A percentile compares a stretch with the other conserved stretches of the same genome.
These are phyloP conservation scores for Neocallimastix lanati DNA, from an alignment of 192 early-diverging fungal genomes.

Conservation along the genomic window DNA sequence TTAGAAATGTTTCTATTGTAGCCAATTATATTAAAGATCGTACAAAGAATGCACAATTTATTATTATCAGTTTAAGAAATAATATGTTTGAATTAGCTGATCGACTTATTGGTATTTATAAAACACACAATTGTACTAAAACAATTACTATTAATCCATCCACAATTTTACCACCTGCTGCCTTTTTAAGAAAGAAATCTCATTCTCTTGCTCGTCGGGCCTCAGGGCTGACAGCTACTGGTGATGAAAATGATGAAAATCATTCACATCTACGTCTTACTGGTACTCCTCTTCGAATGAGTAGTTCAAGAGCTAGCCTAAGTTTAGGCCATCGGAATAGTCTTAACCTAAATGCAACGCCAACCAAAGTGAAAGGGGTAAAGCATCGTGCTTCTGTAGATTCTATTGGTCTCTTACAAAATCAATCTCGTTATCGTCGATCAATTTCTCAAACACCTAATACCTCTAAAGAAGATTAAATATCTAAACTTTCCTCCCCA, in stretches of 20 bases:
- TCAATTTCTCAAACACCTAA: too few relatives aligned
- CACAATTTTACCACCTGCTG: neutral
- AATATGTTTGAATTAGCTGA: conserved; percentile 99
- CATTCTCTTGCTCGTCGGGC: neutral
- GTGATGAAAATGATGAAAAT: neutral
- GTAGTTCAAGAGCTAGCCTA: neutral
- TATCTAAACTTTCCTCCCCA: too few relatives aligned
- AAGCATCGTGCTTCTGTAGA: too few relatives aligned
- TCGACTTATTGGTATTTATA: conserved; percentile 95
- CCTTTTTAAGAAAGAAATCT: neutral
- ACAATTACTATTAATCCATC: neutral
- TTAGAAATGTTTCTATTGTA: conserved; percentile 96
- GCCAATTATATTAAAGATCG: conserved; percentile 97
- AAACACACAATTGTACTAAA: conserved; percentile 9
- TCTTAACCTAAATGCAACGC: too few relatives aligned
- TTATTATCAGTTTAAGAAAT: conserved; percentile 94
- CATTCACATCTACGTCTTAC: neutral
- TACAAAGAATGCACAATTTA: conserved; percentile 93
- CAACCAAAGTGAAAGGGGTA: too few relatives aligned
- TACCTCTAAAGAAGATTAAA: too few relatives aligned
- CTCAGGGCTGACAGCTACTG: neutral
- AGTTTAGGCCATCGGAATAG: too few relatives aligned
- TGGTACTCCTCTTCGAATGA: neutral
- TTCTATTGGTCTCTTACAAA: too few relatives aligned
- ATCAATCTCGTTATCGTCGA: too few relatives aligned